Base-by-base conservation (phyloP, 805 yeast genomes). In the Pichia gijzeniarum region DNA sequence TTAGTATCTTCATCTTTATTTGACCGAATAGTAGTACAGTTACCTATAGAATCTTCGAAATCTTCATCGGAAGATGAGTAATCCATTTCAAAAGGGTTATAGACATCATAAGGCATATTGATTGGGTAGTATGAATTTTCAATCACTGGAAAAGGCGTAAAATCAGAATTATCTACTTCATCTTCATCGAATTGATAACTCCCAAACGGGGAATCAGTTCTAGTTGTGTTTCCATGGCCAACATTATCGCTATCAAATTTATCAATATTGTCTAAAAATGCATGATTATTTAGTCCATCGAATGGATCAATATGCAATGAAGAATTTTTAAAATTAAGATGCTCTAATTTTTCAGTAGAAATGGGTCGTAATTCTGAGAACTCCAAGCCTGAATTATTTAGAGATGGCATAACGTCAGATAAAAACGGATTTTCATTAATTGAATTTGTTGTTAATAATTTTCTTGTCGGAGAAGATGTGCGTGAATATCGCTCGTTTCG, bases 61-160 rank as follows among this genome's bases (percentile, higher is more conserved):
- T 53, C 52, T 5, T 27, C 30, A 37, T 55, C 64, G 3, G 53
- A 51, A 16, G 52, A 56, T 31, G 53, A 53, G 25, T 52, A 43
- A 36, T 59, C 51, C 49, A 54, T 52, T 16, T 52, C 57, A 48
- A 63, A 63, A 18, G 67, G 67, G 38, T 63, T 57, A 33, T 60
- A 61, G 21, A 51, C 50, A 40, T 57, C 54, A 16, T 49, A 51
- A 14, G 59, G 60, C 4, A 62, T 53, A 35, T 64, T 63, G 19
- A 64, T 42, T 10, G 65, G 67, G 38, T 63, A 63, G 47, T 55
- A 65, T 2, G 68, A 61, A 41, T 62, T 62, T 12, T 56, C 55
- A 19, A 59, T 48, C 6, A 52, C 56, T 2, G 69, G 70, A 41
- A 64, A 65, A 13, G 69, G 68, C 2, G 57, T 61, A 51, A 65